Evolutionary conservation across 1,139 yeast species (phyloP).

Genomic region (Tardiomyces digboiensis): DNA sequence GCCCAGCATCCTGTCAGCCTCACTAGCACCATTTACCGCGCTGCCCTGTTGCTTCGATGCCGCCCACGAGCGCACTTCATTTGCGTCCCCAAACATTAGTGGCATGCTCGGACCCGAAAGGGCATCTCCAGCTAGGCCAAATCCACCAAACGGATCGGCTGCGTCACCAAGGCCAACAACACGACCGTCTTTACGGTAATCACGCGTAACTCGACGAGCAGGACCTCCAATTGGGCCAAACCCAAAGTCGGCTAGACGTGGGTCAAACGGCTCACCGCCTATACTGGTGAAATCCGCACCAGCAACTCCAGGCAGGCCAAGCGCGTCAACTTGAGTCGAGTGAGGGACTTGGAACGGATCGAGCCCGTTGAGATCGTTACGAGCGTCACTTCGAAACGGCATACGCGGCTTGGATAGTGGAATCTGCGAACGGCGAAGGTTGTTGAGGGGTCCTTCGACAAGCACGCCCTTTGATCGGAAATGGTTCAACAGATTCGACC

Average conservation of each 20-base stretch:
- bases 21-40: background rate
- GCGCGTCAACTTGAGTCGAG: no score
- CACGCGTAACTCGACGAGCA: background rate
- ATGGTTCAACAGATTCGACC: conserved; percentile 74
- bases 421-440: conserved; percentile 62
- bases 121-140: background rate
- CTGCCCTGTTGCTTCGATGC: background rate
- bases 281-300: background rate
- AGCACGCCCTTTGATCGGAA: conserved; percentile 79
- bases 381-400: background rate
- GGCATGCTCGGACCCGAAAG: background rate
- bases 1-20: background rate
- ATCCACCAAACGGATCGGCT: background rate
- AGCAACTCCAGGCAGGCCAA: no score
- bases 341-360: background rate
- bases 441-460: conserved; percentile 88
- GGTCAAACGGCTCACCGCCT: background rate
- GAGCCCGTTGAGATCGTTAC: background rate
- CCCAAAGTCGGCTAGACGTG: background rate
- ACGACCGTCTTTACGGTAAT: background rate
- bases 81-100: background rate
- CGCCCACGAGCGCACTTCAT: background rate
- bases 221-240: background rate
- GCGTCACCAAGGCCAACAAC: background rate
- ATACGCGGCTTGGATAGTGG: conserved; percentile 19